Base-by-base conservation (phyloP, 139 green algal species). In the Chlorella sp. region DNA sequence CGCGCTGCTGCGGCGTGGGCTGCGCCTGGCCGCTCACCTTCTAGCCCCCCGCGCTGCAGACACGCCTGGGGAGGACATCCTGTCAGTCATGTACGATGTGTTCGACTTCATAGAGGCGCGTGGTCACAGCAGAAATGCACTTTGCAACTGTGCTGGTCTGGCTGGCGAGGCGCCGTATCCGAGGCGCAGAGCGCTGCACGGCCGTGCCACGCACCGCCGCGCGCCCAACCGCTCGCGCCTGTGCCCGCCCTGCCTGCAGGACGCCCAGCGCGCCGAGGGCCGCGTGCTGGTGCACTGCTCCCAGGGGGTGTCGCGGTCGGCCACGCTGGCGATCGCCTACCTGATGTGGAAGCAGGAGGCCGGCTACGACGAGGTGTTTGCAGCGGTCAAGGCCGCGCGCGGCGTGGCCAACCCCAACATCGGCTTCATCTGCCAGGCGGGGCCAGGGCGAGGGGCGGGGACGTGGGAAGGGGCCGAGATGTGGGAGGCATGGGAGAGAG, bases 351-450 rank as follows among this genome's bases (percentile, higher is more conserved):
- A 83, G 67, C 74, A 65, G 41, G 77, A 82, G 5, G 53, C 72
- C 19, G 64, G 68, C 0, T 98, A 97, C 80, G 95, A 98, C 12
- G 91, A 97, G 27, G 80, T 90, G 21, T 96, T 94, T 67, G 67
- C 81, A 53, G 62, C 74, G 3, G 94, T 98, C 21, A 95, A 98
- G 83, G 82, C 80, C 2, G 71, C 86, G 2, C 78, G 94, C 1
- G 93, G 91, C 1, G 90, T 98, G 8, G 91, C 93, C 35, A 97
- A 95, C 71, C 95, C 95, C 11, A 99, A 99, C 82, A 97, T 99
- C 40, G 95, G 94, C 62, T 97, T 97, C 77, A 86, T 87, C 56
- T 94, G 86, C 81, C 90, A 92, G 87, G 76, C n/a, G n/a, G n/a
- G n/a, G n/a, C n/a, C n/a, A n/a, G n/a, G n/a, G n/a, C n/a, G n/a